Conservation (phyloP, 208 protist genomes). For the Herpetomonas samuelpessoai region DNA sequence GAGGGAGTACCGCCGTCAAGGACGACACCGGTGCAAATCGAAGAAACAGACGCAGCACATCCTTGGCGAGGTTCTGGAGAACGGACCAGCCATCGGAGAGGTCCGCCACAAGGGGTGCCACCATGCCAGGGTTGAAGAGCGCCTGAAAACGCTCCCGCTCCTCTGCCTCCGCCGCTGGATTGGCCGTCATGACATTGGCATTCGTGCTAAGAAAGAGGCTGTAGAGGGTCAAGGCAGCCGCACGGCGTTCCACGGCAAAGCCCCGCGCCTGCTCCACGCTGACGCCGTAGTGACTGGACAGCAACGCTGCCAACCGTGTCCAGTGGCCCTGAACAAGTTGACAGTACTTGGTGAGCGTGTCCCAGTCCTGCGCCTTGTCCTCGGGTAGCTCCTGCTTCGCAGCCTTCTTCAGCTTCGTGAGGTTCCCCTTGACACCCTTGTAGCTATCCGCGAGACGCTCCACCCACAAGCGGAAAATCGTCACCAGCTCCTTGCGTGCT, state of each 20-base stretch:
- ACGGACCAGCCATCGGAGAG: slow-evolving; percentile 78
- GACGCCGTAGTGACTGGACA: slow-evolving; percentile 29
- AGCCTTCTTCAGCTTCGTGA: neutral
- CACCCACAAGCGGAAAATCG: slow-evolving; percentile 71
- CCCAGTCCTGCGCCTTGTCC: slow-evolving; percentile 1
- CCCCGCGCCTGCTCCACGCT: slow-evolving; percentile 14
- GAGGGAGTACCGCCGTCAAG: slow-evolving; percentile 17
- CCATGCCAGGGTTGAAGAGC: slow-evolving; percentile 31
- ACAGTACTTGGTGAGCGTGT: too few species aligned
- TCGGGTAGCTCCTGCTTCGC: neutral
- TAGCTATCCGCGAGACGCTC: slow-evolving; percentile 44
- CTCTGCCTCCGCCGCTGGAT: neutral
- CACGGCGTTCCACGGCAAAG: slow-evolving; percentile 35
- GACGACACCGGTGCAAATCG: slow-evolving; percentile 26
- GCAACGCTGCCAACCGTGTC: slow-evolving; percentile 10
- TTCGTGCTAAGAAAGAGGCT: slow-evolving; percentile 10
- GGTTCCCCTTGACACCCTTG: neutral
- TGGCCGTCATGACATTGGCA: neutral
- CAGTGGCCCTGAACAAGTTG: slow-evolving; percentile 23
- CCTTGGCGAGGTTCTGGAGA: slow-evolving; percentile 39
- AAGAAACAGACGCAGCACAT: slow-evolving; percentile 48
- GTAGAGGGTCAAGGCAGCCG: slow-evolving; percentile 21
- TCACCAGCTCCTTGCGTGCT: slow-evolving; percentile 57
- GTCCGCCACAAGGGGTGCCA: slow-evolving; percentile 42
- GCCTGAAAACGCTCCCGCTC: neutral